These are phyloP conservation scores for Xeromyces bisporus DNA, from an alignment of 495 filamentous ascomycete genomes.

Conservation along the genomic window DNA sequence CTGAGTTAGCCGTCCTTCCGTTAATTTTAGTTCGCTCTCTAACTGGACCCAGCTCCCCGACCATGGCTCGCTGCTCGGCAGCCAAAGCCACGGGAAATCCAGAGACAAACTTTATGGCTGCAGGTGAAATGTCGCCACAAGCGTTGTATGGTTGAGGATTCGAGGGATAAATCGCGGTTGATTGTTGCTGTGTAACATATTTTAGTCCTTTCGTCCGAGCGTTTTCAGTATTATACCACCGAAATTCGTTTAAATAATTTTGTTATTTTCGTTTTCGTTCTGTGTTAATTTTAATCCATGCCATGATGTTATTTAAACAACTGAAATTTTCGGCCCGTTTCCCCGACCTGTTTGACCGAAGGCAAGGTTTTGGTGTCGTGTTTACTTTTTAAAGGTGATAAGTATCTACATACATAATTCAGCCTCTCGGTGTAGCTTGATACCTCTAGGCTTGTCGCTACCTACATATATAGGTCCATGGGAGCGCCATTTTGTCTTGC, in stretches of 20 bases:
- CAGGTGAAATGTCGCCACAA: conserved; percentile 43
- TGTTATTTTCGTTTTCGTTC: conserved; percentile 7
- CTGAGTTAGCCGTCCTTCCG: conserved; percentile 1
- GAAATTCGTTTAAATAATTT: too few species aligned
- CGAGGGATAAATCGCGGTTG: conserved; percentile 4
- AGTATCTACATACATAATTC: too few species aligned
- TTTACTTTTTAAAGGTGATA: too few species aligned
- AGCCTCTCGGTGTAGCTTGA: too few species aligned
- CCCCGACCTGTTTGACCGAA: too few species aligned
- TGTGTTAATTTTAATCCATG: conserved; percentile 8
- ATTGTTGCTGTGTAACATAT: conserved; percentile 12
- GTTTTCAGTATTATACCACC: conserved; percentile 30
- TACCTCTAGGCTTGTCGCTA: too few species aligned
- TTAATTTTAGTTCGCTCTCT: conserved; percentile 11
- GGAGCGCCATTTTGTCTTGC: too few species aligned
- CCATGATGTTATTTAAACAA: too few species aligned
- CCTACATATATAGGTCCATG: too few species aligned
- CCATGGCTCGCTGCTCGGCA: conserved; percentile 89
- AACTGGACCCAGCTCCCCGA: conserved; percentile 52
- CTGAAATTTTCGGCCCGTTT: too few species aligned
- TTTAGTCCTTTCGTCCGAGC: conserved; percentile 26
- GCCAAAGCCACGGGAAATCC: conserved; percentile 55
- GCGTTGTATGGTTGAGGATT: conserved; percentile 25
- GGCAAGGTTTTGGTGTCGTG: too few species aligned
- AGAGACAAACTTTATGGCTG: conserved; percentile 73